These are phyloP conservation scores for Inonotus obliquus DNA, from an alignment of 1,284 basidiomycete species.

Conservation along the genomic window DNA sequence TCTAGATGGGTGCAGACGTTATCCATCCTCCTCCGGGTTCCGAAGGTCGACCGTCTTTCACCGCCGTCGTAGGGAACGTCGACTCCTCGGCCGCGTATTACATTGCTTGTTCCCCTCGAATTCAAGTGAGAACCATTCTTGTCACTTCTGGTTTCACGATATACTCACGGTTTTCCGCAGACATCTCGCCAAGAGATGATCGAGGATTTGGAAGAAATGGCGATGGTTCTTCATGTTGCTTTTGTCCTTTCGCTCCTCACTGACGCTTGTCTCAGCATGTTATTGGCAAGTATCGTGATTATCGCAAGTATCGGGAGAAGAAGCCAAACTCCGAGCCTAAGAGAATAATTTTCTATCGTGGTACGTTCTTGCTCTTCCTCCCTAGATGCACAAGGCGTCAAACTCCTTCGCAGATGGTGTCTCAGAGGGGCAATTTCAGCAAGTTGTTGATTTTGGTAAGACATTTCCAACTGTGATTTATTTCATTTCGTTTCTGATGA, in stretches of 20 bases:
- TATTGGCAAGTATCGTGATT: slow-evolving; percentile 50
- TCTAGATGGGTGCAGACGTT: slow-evolving; percentile 62
- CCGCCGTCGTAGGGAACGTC: slow-evolving; percentile 68
- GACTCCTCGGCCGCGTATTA: slow-evolving; percentile 59
- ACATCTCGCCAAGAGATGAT: slow-evolving; percentile 71
- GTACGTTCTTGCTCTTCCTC: slow-evolving; percentile 30
- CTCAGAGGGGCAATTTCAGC: slow-evolving; percentile 72
- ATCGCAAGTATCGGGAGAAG: slow-evolving; percentile 49
- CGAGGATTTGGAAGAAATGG: slow-evolving; percentile 60
- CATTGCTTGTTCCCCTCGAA: slow-evolving; percentile 45
- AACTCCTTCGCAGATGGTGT: slow-evolving; percentile 54
- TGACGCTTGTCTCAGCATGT: slow-evolving; percentile 36
- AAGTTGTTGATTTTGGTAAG: slow-evolving; percentile 58
- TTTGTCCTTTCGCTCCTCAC: slow-evolving; percentile 3
- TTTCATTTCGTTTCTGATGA: neutral
- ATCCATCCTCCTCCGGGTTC: slow-evolving; percentile 75
- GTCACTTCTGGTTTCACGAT: neutral
- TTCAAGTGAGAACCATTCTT: slow-evolving; percentile 38
- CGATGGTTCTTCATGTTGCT: slow-evolving; percentile 34
- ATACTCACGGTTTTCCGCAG: neutral
- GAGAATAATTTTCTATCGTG: slow-evolving; percentile 71
- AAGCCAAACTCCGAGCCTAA: slow-evolving; percentile 46
- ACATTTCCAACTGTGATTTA: slow-evolving; percentile 3
- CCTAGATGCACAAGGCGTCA: slow-evolving; percentile 1
- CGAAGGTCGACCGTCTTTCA: slow-evolving; percentile 68